Base-by-base conservation (phyloP, 2,329 filamentous ascomycete genomes). In the Camillea tinctor region DNA sequence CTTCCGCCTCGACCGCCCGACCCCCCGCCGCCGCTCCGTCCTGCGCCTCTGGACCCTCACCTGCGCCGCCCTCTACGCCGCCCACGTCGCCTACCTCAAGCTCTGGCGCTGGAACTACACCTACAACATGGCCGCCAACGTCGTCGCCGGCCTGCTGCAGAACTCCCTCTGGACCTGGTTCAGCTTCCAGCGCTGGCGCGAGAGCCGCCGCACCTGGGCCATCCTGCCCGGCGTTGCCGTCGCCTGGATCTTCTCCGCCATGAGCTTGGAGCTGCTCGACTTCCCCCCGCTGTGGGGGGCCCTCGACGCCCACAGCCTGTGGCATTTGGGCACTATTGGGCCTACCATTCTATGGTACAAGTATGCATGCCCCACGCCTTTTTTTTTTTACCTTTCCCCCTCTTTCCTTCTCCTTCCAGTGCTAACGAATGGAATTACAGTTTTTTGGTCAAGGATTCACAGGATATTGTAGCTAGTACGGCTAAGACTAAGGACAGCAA, bases 51-150 rank as follows among this genome's bases (percentile, higher is more conserved):
- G 93, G 94, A 93, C 92, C 0, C 71, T 81, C 13, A 66, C 91
- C 7, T 99, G 95, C 73, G 73, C 85, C 23, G 64, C 77, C 15
- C 77, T 96, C 56, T 99, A 96, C 75, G 71, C 82, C 23, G 79
- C 84, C 57, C 95, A 99, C 73, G 87, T 97, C 53, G 84, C 80
- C 52, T 99, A 97, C 74, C 82, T 99, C 57, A 92, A 89, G 71
- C 86, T 92, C 67, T 91, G 93, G 81, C 81, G 83, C 19, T 99
- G 95, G 91, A 91, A 98, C 75, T 99, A 99, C 74, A 90, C 89
- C 4, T 99, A 99, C 79, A 99, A 99, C 74, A 98, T 99, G 93
- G 87, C 90, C 1, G 95, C 93, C 55, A 99, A 98, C 71, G 91
- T 99, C 20, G 86, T 84, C 2, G 85, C 90, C 11, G 95, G 95